These are phyloP conservation scores for Ganoderma meredithae DNA, from an alignment of 1,284 basidiomycete species.

Conservation along the genomic window DNA sequence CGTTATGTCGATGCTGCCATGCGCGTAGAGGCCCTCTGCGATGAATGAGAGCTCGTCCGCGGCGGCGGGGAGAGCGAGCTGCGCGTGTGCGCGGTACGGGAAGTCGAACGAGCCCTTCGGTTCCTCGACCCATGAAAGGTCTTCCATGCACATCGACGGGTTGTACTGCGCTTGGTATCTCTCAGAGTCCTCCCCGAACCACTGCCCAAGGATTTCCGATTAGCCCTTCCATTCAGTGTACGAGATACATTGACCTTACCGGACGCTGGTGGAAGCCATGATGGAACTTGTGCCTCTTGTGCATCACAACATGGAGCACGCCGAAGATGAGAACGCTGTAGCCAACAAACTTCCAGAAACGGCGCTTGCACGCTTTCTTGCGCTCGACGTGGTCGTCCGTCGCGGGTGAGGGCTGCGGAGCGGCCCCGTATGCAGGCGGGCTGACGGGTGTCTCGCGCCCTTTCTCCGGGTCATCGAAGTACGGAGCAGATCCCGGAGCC, in stretches of 20 bases:
- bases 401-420: neutral
- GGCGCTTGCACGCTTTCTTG: constrained; percentile 24
- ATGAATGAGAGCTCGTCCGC: constrained; percentile 40
- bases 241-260: neutral
- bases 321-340: constrained; percentile 20
- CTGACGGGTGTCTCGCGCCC: constrained; percentile 2
- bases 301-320: constrained; percentile 17
- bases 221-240: neutral
- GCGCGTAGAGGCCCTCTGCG: constrained; percentile 34
- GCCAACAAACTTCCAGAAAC: constrained; percentile 28
- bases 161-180: neutral
- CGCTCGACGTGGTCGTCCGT: constrained; percentile 14
- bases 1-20: constrained; percentile 36
- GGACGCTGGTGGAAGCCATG: constrained; percentile 4
- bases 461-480: constrained; percentile 1
- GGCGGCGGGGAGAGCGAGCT: constrained; percentile 35
- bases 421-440: constrained; percentile 2
- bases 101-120: constrained; percentile 15
- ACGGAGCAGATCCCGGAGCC: neutral
- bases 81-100: constrained; percentile 26
- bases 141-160: constrained; percentile 10
- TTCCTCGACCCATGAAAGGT: constrained; percentile 2
- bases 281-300: constrained; percentile 1
- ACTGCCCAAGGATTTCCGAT: neutral
- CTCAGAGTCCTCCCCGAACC: neutral